Conservation (phyloP, 768 basidiomycete species). For the Hemileccinum impolitum region DNA sequence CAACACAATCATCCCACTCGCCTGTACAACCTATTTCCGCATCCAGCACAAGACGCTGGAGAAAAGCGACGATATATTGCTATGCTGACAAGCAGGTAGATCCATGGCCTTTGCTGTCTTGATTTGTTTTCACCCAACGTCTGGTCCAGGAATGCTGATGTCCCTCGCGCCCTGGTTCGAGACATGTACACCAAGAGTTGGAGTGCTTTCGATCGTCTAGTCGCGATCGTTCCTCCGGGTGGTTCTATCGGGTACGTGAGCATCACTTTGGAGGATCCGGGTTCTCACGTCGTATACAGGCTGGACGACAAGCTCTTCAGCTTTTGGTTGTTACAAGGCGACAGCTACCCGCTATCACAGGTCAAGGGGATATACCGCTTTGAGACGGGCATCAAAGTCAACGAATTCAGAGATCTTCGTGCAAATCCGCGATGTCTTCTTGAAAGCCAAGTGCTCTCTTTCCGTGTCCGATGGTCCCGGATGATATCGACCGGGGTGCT, state of each 20-base stretch:
- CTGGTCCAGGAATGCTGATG: constrained; percentile 68
- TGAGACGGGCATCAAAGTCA: constrained; percentile 84
- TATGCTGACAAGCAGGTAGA: constrained; percentile 65
- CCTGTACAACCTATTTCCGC: constrained; percentile 71
- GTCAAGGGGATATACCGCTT: constrained; percentile 87
- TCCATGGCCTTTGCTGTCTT: not conserved
- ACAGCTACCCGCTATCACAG: constrained; percentile 69
- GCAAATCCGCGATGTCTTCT: constrained; percentile 86
- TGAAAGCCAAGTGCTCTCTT: constrained; percentile 76
- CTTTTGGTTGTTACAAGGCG: constrained; percentile 83
- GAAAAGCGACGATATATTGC: constrained; percentile 76
- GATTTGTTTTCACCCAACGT: not conserved
- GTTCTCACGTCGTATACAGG: constrained; percentile 33
- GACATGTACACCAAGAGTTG: constrained; percentile 93
- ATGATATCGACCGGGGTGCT: constrained; percentile 69
- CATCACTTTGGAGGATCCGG: constrained; percentile 3
- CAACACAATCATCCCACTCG: constrained; percentile 72
- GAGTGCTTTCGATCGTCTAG: constrained; percentile 87
- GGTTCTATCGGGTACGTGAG: constrained; percentile 76
- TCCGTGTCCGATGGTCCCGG: constrained; percentile 79
- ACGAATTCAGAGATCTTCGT: constrained; percentile 83
- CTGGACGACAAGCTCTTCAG: constrained; percentile 90
- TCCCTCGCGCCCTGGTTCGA: constrained; percentile 77
- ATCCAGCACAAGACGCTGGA: constrained; percentile 73
- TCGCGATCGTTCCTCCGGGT: constrained; percentile 87